These are phyloP conservation scores for Angophora floribunda DNA, from an alignment of 345 rosid genomes.

Conservation along the genomic window DNA sequence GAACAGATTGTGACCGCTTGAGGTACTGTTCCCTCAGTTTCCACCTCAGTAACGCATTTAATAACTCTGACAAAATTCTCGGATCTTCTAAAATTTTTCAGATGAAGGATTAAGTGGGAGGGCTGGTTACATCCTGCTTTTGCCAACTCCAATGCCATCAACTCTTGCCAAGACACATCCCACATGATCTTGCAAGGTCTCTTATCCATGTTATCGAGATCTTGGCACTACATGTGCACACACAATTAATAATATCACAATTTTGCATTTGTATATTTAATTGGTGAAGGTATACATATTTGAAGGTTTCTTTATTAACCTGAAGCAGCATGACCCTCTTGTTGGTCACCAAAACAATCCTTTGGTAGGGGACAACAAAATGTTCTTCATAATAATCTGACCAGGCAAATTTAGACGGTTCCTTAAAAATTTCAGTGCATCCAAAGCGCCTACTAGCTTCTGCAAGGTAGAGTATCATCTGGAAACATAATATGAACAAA, in stretches of 20 bases:
- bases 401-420: constrained; percentile 87
- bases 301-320: constrained; percentile 29
- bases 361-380: constrained; percentile 66
- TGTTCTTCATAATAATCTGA: constrained; percentile 87
- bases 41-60: constrained; percentile 60
- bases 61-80: constrained; percentile 83
- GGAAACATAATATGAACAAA: constrained; percentile 5
- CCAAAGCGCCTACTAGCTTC: constrained; percentile 90
- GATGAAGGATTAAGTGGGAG: constrained; percentile 86
- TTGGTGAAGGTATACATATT: background rate
- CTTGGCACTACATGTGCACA: constrained; percentile 37
- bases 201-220: constrained; percentile 74
- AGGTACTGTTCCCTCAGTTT: constrained; percentile 47
- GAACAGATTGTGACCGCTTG: constrained; percentile 87
- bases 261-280: background rate
- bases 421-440: constrained; percentile 86
- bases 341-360: constrained; percentile 76
- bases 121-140: constrained; percentile 73
- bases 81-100: constrained; percentile 71
- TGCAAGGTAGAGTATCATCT: constrained; percentile 90
- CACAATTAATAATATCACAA: background rate
- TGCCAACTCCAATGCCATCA: constrained; percentile 93
- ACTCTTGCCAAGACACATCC: constrained; percentile 97
- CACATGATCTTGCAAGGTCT: constrained; percentile 92
- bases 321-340: constrained; percentile 81